These are phyloP conservation scores for Magnaporthiopsis incrustans DNA, from an alignment of 2,329 filamentous ascomycete genomes.

Conservation along the genomic window DNA sequence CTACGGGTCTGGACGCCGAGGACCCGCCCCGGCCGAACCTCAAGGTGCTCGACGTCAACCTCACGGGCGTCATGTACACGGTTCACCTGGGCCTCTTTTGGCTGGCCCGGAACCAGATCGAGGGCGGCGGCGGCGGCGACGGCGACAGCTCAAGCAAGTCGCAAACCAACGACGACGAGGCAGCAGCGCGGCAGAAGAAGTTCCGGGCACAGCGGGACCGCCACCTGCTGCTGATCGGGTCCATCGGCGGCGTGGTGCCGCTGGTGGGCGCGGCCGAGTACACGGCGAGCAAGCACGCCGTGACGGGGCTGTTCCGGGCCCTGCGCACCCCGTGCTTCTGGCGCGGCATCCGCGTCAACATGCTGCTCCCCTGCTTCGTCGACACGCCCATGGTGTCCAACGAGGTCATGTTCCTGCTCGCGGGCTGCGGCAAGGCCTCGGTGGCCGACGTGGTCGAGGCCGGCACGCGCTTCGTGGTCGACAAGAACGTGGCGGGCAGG, in stretches of 20 bases:
- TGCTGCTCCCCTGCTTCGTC: conserved; percentile 58
- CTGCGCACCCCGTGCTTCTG: conserved; percentile 40
- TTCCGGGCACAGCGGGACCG: conserved; percentile 35
- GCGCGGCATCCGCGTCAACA: conserved; percentile 52
- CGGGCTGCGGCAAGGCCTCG: conserved; percentile 49
- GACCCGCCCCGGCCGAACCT: conserved; percentile 38
- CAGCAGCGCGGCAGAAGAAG: background rate
- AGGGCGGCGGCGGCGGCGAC: too few species aligned
- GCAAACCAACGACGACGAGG: conserved; percentile 13
- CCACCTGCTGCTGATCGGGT: conserved; percentile 54
- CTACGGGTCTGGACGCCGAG: conserved; percentile 31
- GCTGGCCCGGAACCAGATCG: conserved; percentile 36
- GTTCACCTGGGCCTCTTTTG: conserved; percentile 55
- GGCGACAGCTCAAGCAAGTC: conserved; percentile 13
- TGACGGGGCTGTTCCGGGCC: conserved; percentile 54
- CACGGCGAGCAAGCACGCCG: conserved; percentile 53
- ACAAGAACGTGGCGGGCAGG: conserved; percentile 47
- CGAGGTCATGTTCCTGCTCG: conserved; percentile 41
- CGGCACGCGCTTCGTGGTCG: conserved; percentile 51
- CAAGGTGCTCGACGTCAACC: conserved; percentile 51
- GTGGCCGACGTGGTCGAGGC: conserved; percentile 55
- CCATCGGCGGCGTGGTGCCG: conserved; percentile 43
- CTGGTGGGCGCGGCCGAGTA: conserved; percentile 42
- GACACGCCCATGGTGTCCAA: conserved; percentile 47
- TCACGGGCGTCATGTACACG: conserved; percentile 56